Base-by-base conservation (phyloP, 306 rosid genomes). In the Casuarina equisetifolia region DNA sequence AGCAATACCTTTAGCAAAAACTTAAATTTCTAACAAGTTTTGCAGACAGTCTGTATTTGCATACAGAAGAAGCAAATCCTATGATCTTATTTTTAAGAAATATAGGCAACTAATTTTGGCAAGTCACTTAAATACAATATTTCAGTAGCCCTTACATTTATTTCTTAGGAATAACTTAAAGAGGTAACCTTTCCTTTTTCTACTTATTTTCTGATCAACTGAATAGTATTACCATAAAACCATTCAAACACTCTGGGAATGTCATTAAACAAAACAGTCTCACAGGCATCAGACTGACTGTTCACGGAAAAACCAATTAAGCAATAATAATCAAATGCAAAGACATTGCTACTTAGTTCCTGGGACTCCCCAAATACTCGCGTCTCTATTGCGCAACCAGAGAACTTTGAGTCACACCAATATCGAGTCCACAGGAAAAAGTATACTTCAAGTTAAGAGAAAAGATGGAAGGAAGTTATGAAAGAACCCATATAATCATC, bases 31-130 rank as follows among this genome's bases (percentile, higher is more conserved):
- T 3, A 61, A 35, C 10, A 61, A 61, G 6, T 35, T 25, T 25
- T 25, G 32, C 32, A 25, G 32, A 25, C 32, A 25, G 32, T 25
- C 32, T 25, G 32, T 25, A 25, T 25, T 61, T 2, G 42, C 40
- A 59, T 61, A 66, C 35, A 66, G 71, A 66, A 66, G 49, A 40
- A 10, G 50, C 40, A 66, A 17, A 66, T 66, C 45, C 11, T 40
- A 66, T 40, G 16, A 40, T 49, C 50, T 66, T 15, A 17, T 42
- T 66, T 40, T 40, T 66, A 39, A 16, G 13, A 64, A 66, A n/a
- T 17, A 66, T 40, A 40, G 6, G 9, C 68, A 61, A 5, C n/a
- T 10, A 66, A 66, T 1, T 42, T 66, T 40, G 70, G 70, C 70
- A 66, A 66, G 17, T 49, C 70, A 66, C 70, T 40, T 17, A 38